Evolutionary conservation across 495 filamentous ascomycete species (phyloP), one percentile per base, ranked within the genome.

Genomic region (Tuber melanosporum): DNA sequence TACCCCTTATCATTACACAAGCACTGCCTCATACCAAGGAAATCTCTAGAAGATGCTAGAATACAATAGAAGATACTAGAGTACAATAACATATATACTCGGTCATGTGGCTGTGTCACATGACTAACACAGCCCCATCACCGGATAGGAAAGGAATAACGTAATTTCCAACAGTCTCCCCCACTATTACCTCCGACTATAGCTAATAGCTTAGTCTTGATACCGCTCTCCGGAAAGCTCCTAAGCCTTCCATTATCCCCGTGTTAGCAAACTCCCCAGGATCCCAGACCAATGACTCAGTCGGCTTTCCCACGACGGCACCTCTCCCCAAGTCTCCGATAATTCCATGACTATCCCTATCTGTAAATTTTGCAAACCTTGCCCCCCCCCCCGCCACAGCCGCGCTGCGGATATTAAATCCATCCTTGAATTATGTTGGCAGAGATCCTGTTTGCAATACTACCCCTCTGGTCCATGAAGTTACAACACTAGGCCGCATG

Each of bases 381-480:
- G 71, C 74, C 22, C 39, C 76, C 22, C 74, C 74, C 22, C 39
- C 76, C 22, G 71, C 62, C 47, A 79, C 32, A 15, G 74, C 77
- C 66, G 74, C 71, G 57, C 77, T 79, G 42, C 71, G 45, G 20
- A 26, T 74, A 66, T 66, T 75, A 74, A 79, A 76, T 10, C 77
- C 74, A 9, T 75, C 75, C n/a, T 80, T 78, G 26, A 74, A 74
- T 39, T 80, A 78, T 14, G 79, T 81, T 6, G 80, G 74, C 47
- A 75, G 72, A 26, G 78, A 80, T 15, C 69, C 71, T 32, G 62
- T 74, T 32, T 74, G 57, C 41, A 78, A 75, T 8, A 88, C 88
- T 76, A 91, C 87, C 6, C 83, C 85, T 72, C 90, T 88, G 89
- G 92, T 92, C 91, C 91, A 92, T 46, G 88, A 85, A 52, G 88